These are phyloP conservation scores for Prunus persica DNA, from an alignment of 306 rosid species.

Conservation along the genomic window DNA sequence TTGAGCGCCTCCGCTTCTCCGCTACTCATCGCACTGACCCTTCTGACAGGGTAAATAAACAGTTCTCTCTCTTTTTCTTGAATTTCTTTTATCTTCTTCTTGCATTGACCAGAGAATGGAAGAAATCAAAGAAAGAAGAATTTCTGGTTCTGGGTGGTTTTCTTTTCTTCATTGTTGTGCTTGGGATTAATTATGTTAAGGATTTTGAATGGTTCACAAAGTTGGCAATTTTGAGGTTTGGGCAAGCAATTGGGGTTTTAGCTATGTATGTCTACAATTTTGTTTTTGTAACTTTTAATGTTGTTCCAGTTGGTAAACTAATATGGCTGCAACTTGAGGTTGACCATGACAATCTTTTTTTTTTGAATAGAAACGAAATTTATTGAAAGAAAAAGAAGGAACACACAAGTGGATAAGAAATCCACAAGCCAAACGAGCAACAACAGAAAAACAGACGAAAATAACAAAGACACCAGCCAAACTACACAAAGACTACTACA, in stretches of 20 bases:
- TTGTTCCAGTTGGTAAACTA: neutral
- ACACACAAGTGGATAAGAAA: too few relatives aligned
- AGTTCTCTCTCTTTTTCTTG: neutral
- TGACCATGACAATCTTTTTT: neutral
- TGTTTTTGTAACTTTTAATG: too few relatives aligned
- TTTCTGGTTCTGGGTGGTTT: neutral
- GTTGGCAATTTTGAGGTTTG: neutral
- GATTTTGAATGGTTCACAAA: neutral
- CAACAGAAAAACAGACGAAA: too few relatives aligned
- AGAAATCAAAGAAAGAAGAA: neutral
- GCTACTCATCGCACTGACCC: constrained; percentile 58
- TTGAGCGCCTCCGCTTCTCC: constrained; percentile 70
- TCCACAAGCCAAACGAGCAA: too few relatives aligned
- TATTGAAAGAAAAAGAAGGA: too few relatives aligned
- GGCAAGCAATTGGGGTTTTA: neutral
- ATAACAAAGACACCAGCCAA: too few relatives aligned
- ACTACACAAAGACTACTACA: too few relatives aligned
- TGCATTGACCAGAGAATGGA: neutral
- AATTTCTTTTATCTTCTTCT: neutral
- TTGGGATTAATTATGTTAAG: neutral
- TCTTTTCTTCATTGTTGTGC: neutral
- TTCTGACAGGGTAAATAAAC: constrained; percentile 47
- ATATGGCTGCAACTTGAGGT: neutral
- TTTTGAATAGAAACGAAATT: too few relatives aligned
- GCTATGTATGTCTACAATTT: neutral